A percentile compares a stretch with the other conserved stretches of the same genome.
These are phyloP conservation scores for Fusarium caatingaense DNA, from an alignment of 2,329 filamentous ascomycete genomes.

Conservation along the genomic window DNA sequence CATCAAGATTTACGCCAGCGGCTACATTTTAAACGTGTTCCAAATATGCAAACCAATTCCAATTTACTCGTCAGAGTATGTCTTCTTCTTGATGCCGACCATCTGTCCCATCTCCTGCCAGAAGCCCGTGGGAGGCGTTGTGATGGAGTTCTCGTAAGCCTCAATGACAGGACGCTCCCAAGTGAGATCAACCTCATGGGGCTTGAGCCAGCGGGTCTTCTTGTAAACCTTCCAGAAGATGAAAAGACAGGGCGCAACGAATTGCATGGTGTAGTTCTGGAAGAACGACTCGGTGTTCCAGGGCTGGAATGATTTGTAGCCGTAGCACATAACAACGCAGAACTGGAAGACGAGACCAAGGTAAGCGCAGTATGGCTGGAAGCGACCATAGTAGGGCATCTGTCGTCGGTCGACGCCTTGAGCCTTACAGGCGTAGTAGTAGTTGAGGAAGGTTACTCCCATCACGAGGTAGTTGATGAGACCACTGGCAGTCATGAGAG, in stretches of 20 bases:
- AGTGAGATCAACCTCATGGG: constrained; percentile 68
- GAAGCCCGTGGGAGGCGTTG: constrained; percentile 62
- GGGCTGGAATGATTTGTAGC: constrained; percentile 63
- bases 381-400: constrained; percentile 67
- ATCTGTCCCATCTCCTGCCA: constrained; percentile 62
- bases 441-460: constrained; percentile 59
- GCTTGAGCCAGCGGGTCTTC: constrained; percentile 64
- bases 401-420: constrained; percentile 63
- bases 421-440: constrained; percentile 64
- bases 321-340: constrained; percentile 62
- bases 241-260: constrained; percentile 65
- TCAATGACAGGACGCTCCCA: constrained; percentile 71
- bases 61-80: constrained; percentile 10
- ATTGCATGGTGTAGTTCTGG: constrained; percentile 68
- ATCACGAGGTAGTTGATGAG: constrained; percentile 72
- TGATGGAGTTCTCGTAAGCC: constrained; percentile 65
- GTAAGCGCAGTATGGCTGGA: constrained; percentile 69
- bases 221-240: constrained; percentile 72
- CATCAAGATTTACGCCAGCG: constrained; percentile 19
- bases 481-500: constrained; percentile 66
- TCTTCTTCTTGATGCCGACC: constrained; percentile 31
- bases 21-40: constrained; percentile 8
- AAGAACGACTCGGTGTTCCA: constrained; percentile 63
- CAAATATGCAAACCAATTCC: neutral
- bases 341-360: constrained; percentile 57